phyloP scores from a whole-genome alignment of 257 asterid species.

The Mentha longifolia region DNA sequence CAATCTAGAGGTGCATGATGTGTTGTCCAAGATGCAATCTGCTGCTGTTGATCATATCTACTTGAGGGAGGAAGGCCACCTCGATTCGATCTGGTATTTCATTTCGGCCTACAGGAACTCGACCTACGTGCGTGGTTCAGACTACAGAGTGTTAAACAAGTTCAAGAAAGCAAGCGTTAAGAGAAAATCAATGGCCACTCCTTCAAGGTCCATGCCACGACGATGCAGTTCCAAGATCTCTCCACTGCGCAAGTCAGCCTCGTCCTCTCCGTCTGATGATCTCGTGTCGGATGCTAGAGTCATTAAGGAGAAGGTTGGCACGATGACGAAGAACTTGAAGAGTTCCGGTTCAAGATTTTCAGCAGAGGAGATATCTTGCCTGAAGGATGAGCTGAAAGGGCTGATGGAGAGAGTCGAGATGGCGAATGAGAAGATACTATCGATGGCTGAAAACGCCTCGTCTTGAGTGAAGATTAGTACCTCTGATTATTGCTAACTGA shows the following conservation, averaged over 20 bases:
- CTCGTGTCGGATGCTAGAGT: conserved; percentile 32
- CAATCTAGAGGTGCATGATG: conserved; percentile 37
- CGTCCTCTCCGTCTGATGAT: conserved; percentile 34
- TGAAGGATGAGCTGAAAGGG: conserved; percentile 38
- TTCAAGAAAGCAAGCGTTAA: conserved; percentile 32
- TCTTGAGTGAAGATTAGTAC: conserved; percentile 2
- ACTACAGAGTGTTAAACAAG: conserved; percentile 38
- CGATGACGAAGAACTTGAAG: conserved; percentile 19
- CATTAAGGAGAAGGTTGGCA: conserved; percentile 28
- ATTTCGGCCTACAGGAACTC: conserved; percentile 60
- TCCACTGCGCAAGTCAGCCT: background rate
- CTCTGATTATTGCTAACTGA: background rate
- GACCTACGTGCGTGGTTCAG: conserved; percentile 38
- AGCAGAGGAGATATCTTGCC: conserved; percentile 27
- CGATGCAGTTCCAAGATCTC: conserved; percentile 12
- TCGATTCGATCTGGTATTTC: conserved; percentile 50
- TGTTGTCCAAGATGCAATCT: conserved; percentile 47
- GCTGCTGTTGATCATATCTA: conserved; percentile 51
- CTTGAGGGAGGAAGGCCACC: conserved; percentile 43
- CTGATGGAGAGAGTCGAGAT: conserved; percentile 31
- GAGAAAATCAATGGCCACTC: conserved; percentile 40
- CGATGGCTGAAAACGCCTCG: conserved; percentile 28
- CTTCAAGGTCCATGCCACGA: conserved; percentile 25
- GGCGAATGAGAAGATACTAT: conserved; percentile 35
- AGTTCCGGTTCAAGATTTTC: conserved; percentile 27